Conservation (phyloP, 352 stramenopile species). For the Peronospora tabacina region DNA sequence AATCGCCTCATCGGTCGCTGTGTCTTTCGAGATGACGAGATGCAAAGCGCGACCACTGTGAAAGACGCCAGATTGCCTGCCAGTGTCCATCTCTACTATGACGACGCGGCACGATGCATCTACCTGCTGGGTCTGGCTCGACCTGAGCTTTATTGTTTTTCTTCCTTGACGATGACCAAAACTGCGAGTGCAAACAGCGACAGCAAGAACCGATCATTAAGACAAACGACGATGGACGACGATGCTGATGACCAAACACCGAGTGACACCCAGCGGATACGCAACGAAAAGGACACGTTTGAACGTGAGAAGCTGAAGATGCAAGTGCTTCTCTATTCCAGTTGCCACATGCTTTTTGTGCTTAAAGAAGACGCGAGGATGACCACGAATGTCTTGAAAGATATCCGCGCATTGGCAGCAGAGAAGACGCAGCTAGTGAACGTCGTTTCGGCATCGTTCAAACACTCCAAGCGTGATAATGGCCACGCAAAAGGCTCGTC, state of each 20-base stretch:
- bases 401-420: conserved; percentile 33
- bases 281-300: conserved; percentile 20
- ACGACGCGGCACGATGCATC: conserved; percentile 35
- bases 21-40: conserved; percentile 36
- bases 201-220: conserved; percentile 8
- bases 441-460: conserved; percentile 21
- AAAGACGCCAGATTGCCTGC: conserved; percentile 24
- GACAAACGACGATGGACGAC: conserved; percentile 3
- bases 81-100: conserved; percentile 55
- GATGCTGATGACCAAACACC: conserved; percentile 11
- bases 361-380: conserved; percentile 35
- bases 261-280: conserved; percentile 13
- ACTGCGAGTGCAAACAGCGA: conserved; percentile 2
- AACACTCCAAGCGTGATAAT: conserved; percentile 34
- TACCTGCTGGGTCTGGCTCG: conserved; percentile 49
- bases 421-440: conserved; percentile 58
- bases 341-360: conserved; percentile 53
- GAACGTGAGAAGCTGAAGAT: conserved; percentile 54
- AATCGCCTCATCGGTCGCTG: conserved; percentile 57
- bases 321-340: conserved; percentile 53
- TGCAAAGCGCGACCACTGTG: conserved; percentile 20
- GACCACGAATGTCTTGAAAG: conserved; percentile 38
- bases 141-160: conserved; percentile 34
- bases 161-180: conserved; percentile 6
- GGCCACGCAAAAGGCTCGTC: conserved; percentile 16